A percentile compares a stretch with the other conserved stretches of the same genome.
phyloP scores from a whole-genome alignment of 2,329 filamentous ascomycete species.

The Exophiala dermatitidis region DNA sequence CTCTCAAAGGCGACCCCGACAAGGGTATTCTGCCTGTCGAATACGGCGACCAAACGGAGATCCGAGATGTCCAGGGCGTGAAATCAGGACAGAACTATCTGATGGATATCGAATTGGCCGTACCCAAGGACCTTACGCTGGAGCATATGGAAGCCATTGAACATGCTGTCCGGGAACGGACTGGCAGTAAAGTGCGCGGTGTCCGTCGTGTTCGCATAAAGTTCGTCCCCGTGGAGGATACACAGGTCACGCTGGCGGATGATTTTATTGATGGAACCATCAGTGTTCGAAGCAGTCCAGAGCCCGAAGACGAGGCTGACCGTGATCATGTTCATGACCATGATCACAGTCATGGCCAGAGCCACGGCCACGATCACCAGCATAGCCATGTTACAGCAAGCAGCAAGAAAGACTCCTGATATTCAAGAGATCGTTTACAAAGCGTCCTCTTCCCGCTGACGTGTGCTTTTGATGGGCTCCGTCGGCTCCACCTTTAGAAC shows the following conservation, averaged over 20 bases:
- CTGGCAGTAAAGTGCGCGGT: constrained; percentile 72
- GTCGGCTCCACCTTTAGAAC: neutral
- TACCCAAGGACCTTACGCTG: constrained; percentile 70
- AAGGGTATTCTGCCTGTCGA: constrained; percentile 34
- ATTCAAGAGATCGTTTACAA: neutral
- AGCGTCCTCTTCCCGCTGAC: neutral
- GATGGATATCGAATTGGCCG: constrained; percentile 78
- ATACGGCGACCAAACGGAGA: constrained; percentile 54
- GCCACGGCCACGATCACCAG: constrained; percentile 7
- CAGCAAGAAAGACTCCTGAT: constrained; percentile 15
- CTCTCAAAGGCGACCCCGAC: constrained; percentile 41
- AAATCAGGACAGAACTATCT: constrained; percentile 97
- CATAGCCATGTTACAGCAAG: neutral
- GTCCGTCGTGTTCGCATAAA: constrained; percentile 76
- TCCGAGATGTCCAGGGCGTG: constrained; percentile 76
- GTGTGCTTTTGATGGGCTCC: neutral
- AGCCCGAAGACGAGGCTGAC: constrained; percentile 50
- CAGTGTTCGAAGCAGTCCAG: constrained; percentile 50
- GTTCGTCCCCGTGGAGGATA: constrained; percentile 64
- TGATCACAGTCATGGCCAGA: constrained; percentile 8
- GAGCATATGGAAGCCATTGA: constrained; percentile 64
- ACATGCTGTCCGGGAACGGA: constrained; percentile 60
- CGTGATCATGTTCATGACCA: constrained; percentile 35
- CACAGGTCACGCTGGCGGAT: constrained; percentile 57
- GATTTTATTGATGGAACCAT: constrained; percentile 68